Conservation (phyloP, 2,329 filamentous ascomycete genomes). For the Seiridium unicorne region DNA sequence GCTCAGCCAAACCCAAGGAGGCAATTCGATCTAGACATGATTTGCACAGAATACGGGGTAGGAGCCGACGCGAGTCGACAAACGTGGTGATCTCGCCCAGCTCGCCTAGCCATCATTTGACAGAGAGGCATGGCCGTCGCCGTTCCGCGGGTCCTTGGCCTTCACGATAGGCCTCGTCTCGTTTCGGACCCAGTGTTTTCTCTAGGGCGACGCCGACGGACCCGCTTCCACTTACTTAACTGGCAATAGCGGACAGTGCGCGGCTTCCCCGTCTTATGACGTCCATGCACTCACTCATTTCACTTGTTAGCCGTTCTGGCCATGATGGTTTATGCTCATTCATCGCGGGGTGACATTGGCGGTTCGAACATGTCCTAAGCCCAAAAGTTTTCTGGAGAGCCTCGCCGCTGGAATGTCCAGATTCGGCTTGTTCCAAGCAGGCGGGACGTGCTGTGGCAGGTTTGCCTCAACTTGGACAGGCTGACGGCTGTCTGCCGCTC, state of each 20-base stretch:
- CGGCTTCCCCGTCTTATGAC: too few relatives aligned
- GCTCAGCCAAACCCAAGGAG: not conserved
- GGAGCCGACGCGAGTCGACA: not conserved
- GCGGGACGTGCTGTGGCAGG: too few relatives aligned
- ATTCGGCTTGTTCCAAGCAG: too few relatives aligned
- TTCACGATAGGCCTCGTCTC: conserved; percentile 8
- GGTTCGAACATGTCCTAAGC: too few relatives aligned
- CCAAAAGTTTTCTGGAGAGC: too few relatives aligned
- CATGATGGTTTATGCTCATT: too few relatives aligned
- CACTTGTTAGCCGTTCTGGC: too few relatives aligned
- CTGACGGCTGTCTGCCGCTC: too few relatives aligned
- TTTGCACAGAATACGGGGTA: conserved; percentile 2
- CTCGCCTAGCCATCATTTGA: not conserved
- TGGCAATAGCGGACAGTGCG: conserved; percentile 9
- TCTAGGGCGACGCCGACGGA: conserved; percentile 7
- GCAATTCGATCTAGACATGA: not conserved
- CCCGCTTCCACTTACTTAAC: conserved; percentile 7
- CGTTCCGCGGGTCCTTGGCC: conserved; percentile 5
- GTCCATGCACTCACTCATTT: too few relatives aligned
- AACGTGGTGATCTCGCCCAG: not conserved
- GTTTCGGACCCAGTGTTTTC: conserved; percentile 7
- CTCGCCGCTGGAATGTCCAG: too few relatives aligned
- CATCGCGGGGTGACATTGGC: too few relatives aligned
- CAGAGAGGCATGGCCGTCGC: not conserved
- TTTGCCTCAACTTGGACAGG: too few relatives aligned